Evolutionary conservation across 305 asterid genomes (phyloP).

Genomic region (Fraxinus nigra): DNA sequence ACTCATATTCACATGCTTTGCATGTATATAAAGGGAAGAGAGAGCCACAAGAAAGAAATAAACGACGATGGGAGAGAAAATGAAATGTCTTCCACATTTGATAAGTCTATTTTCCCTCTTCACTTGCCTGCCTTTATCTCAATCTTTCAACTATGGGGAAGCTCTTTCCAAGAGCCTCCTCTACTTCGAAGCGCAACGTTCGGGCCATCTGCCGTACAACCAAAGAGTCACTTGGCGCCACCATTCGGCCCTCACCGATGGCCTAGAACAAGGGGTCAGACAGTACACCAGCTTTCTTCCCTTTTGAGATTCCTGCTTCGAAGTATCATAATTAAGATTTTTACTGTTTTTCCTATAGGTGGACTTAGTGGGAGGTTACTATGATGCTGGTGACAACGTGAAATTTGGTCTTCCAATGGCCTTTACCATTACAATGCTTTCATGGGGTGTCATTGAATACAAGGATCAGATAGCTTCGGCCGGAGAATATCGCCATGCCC

Average conservation of each 20-base stretch:
- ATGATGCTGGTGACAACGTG: conserved; percentile 89
- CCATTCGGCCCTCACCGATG: conserved; percentile 94
- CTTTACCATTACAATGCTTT: conserved; percentile 68
- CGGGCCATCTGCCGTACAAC: conserved; percentile 81
- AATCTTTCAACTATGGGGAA: conserved; percentile 42
- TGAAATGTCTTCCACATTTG: background rate
- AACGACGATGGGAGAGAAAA: background rate
- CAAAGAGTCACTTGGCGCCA: conserved; percentile 83
- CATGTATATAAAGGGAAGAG: background rate
- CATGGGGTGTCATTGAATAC: conserved; percentile 74
- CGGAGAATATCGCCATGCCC: conserved; percentile 66
- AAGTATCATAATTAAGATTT: background rate
- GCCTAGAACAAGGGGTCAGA: conserved; percentile 84
- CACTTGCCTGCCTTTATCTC: conserved; percentile 33
- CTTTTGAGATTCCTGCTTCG: background rate
- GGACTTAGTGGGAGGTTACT: conserved; percentile 89
- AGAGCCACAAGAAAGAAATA: background rate
- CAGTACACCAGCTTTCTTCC: background rate
- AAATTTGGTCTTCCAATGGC: conserved; percentile 89
- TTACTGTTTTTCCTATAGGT: conserved; percentile 35
- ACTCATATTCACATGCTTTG: background rate
- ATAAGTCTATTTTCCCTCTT: conserved; percentile 29
- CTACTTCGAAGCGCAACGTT: conserved; percentile 87
- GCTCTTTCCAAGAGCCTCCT: conserved; percentile 85
- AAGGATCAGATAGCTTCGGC: conserved; percentile 52